These are phyloP conservation scores for Umbelopsis sp. DNA, from an alignment of 371 early-diverging fungal species.

Conservation along the genomic window DNA sequence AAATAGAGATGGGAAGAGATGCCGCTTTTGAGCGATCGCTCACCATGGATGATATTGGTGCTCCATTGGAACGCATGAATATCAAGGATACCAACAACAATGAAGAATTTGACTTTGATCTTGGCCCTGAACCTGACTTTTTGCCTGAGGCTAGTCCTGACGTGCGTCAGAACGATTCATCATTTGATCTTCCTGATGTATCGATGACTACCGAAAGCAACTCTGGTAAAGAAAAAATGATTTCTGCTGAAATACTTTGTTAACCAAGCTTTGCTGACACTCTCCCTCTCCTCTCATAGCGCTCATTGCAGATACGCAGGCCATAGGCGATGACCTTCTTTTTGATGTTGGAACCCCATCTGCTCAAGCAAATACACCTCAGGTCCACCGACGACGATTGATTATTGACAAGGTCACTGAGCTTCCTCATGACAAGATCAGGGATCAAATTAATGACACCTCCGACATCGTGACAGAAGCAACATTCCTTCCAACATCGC, in stretches of 20 bases:
- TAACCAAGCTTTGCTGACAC: not conserved
- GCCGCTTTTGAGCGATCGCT: constrained; percentile 32
- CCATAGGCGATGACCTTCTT: constrained; percentile 19
- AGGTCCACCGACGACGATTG: constrained; percentile 57
- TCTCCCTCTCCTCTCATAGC: not conserved
- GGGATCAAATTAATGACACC: constrained; percentile 54
- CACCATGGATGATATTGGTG: constrained; percentile 31
- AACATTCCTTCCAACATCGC: constrained; percentile 41
- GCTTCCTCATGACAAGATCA: constrained; percentile 61
- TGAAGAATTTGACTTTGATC: constrained; percentile 58
- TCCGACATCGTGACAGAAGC: constrained; percentile 39
- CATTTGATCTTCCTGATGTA: constrained; percentile 12
- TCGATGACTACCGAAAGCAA: constrained; percentile 13
- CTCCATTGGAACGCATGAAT: constrained; percentile 47
- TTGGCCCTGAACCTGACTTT: constrained; percentile 30
- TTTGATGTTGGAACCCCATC: constrained; percentile 33
- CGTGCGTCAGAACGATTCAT: not conserved
- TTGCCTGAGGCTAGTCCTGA: not conserved
- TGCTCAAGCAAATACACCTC: constrained; percentile 20
- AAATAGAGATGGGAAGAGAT: constrained; percentile 19
- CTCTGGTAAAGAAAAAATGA: not conserved
- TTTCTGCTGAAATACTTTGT: too few species aligned
- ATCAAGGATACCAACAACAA: constrained; percentile 46
- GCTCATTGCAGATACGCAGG: constrained; percentile 3
- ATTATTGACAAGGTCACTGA: constrained; percentile 73